Percentiles rank a stretch among this genome's conserved stretches.
Evolutionary conservation across 257 asterid species (phyloP).

Genomic region (Verbascum thapsus): DNA sequence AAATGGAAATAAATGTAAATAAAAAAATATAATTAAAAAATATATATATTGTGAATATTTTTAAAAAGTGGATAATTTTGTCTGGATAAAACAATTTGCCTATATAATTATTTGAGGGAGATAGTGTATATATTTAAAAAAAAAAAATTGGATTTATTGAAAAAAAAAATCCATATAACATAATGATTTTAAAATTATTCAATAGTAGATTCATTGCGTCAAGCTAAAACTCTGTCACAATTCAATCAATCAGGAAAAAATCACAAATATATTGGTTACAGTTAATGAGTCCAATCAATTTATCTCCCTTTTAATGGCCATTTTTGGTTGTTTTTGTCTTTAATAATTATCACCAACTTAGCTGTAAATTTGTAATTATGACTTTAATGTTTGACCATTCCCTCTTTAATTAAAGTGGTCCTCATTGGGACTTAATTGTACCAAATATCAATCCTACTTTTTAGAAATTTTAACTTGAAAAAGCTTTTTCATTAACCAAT

Average conservation of each 20-base stretch:
- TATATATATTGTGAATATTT: too few relatives aligned
- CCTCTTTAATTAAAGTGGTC: conserved; percentile 16
- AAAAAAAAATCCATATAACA: too few relatives aligned
- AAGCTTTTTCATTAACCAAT: not conserved
- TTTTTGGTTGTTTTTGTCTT: conserved; percentile 17
- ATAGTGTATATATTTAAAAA: too few relatives aligned
- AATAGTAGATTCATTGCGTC: too few relatives aligned
- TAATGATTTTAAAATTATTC: too few relatives aligned
- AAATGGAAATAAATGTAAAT: too few relatives aligned
- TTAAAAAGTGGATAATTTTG: too few relatives aligned
- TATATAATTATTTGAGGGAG: too few relatives aligned
- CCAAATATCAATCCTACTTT: conserved; percentile 20
- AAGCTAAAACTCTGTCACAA: conserved; percentile 12
- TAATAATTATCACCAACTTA: conserved; percentile 21
- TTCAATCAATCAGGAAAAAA: conserved; percentile 20
- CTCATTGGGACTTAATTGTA: not conserved
- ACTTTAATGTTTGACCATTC: conserved; percentile 35
- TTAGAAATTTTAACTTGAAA: not conserved
- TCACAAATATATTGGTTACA: conserved; percentile 4
- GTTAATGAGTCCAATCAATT: conserved; percentile 30
- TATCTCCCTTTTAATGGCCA: conserved; percentile 26
- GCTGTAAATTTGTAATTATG: conserved; percentile 26
- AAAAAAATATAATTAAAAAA: too few relatives aligned
- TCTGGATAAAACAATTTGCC: too few relatives aligned
- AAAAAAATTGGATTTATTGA: too few relatives aligned